Percentiles rank a stretch among this genome's conserved stretches.
Evolutionary conservation across 306 rosid genomes (phyloP).

Genomic region (Cucurbita ficifolia): DNA sequence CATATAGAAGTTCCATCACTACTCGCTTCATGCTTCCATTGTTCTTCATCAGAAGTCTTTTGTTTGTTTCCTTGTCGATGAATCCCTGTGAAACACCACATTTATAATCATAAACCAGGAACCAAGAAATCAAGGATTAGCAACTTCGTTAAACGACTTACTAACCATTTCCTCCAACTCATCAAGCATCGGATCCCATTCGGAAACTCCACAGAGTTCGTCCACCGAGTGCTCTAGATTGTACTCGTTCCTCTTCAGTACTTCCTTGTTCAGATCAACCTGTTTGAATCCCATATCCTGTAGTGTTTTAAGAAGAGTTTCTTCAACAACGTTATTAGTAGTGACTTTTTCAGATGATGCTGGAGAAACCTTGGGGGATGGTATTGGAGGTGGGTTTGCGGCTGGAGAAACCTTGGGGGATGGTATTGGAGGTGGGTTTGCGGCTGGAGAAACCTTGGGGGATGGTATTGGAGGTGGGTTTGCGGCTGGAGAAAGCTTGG

Average conservation of each 20-base stretch:
- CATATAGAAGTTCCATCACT: constrained; percentile 69
- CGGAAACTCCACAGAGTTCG: constrained; percentile 61
- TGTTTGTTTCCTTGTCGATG: constrained; percentile 43
- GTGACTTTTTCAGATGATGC: constrained; percentile 20
- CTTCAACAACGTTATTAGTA: constrained; percentile 25
- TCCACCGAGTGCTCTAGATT: constrained; percentile 58
- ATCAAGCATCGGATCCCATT: constrained; percentile 79
- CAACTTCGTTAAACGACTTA: constrained; percentile 10
- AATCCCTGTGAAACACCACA: constrained; percentile 68
- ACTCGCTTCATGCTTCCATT: constrained; percentile 81
- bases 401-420: constrained; percentile 10
- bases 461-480: constrained; percentile 11
- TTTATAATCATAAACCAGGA: constrained; percentile 1
- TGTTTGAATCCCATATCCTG: constrained; percentile 76
- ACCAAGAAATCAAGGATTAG: background rate
- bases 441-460: constrained; percentile 7
- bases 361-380: constrained; percentile 9
- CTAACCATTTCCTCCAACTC: constrained; percentile 87
- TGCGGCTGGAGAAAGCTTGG: constrained; percentile 8
- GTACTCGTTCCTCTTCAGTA: constrained; percentile 54
- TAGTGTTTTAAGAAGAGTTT: constrained; percentile 61
- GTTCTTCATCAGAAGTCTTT: constrained; percentile 63
- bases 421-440: background rate
- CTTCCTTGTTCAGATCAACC: constrained; percentile 60
- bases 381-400: background rate